Percentiles rank a stretch among this genome's conserved stretches.
Conservation (phyloP, 768 basidiomycete species). For the Sutorius australiensis region DNA sequence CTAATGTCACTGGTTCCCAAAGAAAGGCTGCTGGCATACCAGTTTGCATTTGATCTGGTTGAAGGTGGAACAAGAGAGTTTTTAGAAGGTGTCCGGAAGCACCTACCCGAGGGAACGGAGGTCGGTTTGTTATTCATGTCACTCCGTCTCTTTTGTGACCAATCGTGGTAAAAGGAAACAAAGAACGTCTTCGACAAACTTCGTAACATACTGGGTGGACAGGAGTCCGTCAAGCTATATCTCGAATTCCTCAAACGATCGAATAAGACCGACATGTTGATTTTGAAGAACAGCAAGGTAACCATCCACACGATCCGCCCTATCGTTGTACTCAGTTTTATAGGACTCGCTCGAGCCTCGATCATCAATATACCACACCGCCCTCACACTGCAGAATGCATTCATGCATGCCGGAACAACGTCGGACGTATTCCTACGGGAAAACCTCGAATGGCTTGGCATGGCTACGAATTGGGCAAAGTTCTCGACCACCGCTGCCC, state of each 20-base stretch:
- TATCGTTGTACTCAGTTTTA: constrained; percentile 4
- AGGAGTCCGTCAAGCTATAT: constrained; percentile 88
- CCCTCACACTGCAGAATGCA: constrained; percentile 93
- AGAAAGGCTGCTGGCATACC: constrained; percentile 81
- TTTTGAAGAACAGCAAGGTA: constrained; percentile 92
- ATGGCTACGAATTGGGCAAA: constrained; percentile 98
- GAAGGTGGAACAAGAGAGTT: constrained; percentile 95
- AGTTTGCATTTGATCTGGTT: constrained; percentile 92
- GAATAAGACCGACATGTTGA: constrained; percentile 87
- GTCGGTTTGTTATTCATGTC: constrained; percentile 36
- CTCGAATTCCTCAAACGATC: constrained; percentile 94
- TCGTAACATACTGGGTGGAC: constrained; percentile 81
- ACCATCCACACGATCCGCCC: background rate
- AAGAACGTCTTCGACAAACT: constrained; percentile 69
- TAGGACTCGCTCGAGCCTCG: constrained; percentile 90
- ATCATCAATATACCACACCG: constrained; percentile 96
- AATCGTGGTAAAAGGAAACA: constrained; percentile 41
- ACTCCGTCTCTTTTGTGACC: constrained; percentile 5
- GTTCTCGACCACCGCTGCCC: constrained; percentile 93
- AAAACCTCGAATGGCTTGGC: constrained; percentile 95
- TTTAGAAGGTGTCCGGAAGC: constrained; percentile 67
- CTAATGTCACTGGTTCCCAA: constrained; percentile 66
- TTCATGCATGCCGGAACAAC: constrained; percentile 99
- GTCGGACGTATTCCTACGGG: constrained; percentile 87
- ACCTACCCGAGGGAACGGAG: constrained; percentile 64